These are phyloP conservation scores for Vitellaria paradoxa DNA, from an alignment of 179 eudicot genomes.

Conservation along the genomic window DNA sequence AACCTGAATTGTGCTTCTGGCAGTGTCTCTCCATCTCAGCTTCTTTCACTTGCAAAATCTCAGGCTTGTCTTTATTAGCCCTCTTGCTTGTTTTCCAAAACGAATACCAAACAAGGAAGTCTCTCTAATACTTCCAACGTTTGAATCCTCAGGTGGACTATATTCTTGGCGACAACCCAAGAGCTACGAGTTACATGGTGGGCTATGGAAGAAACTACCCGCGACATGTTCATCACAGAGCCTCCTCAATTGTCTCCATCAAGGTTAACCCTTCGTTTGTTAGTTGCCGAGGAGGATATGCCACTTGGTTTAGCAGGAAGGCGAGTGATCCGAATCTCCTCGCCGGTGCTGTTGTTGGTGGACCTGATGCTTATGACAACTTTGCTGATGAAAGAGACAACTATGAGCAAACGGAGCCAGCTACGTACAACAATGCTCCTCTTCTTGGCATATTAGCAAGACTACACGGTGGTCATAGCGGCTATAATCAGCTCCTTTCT, in stretches of 20 bases:
- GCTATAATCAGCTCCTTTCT: conserved; percentile 81
- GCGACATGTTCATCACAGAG: conserved; percentile 71
- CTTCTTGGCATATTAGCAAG: conserved; percentile 76
- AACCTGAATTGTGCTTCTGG: conserved; percentile 55
- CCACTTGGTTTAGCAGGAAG: conserved; percentile 52
- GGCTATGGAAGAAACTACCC: conserved; percentile 87
- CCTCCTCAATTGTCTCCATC: conserved; percentile 67
- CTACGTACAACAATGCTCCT: conserved; percentile 81
- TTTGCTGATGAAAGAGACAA: conserved; percentile 63
- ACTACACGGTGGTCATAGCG: conserved; percentile 64
- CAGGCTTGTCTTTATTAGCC: conserved; percentile 44
- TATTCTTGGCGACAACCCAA: conserved; percentile 91
- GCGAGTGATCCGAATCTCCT: conserved; percentile 72
- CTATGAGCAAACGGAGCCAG: conserved; percentile 74
- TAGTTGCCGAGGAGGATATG: conserved; percentile 69
- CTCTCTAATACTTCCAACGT: background rate
- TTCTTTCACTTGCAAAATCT: conserved; percentile 64
- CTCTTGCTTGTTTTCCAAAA: too few relatives aligned
- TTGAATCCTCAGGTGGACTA: conserved; percentile 53
- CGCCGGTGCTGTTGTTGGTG: conserved; percentile 81
- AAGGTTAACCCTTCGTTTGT: conserved; percentile 40
- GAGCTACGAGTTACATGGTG: conserved; percentile 92
- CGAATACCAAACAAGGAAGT: background rate
- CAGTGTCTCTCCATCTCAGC: conserved; percentile 55
- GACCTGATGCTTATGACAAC: conserved; percentile 68